phyloP scores from a whole-genome alignment of 805 yeast genomes.

The Teunomyces atbi region DNA sequence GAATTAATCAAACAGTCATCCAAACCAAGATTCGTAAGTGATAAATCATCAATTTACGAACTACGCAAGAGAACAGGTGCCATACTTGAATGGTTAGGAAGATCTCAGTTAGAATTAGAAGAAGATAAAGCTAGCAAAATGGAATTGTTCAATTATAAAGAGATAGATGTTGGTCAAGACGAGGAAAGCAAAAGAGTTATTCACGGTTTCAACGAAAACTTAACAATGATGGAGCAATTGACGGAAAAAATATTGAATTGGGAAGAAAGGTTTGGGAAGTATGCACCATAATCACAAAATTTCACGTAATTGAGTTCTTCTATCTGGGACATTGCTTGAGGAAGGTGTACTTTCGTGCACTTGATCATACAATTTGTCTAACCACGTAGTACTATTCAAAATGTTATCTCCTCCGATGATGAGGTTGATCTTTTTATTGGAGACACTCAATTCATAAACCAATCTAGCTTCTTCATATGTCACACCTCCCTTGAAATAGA shows the following conservation, averaged over 20 bases:
- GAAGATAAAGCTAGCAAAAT: slow-evolving; percentile 64
- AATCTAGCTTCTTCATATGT: slow-evolving; percentile 91
- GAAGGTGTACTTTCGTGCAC: slow-evolving; percentile 22
- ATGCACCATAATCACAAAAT: slow-evolving; percentile 35
- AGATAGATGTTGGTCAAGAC: slow-evolving; percentile 11
- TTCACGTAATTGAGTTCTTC: slow-evolving; percentile 40
- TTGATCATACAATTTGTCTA: slow-evolving; percentile 30
- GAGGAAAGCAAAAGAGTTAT: slow-evolving; percentile 30
- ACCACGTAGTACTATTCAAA: slow-evolving; percentile 35
- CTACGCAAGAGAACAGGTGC: slow-evolving; percentile 87
- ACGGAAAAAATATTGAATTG: slow-evolving; percentile 70
- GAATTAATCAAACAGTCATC: slow-evolving; percentile 67
- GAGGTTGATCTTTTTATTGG: slow-evolving; percentile 57
- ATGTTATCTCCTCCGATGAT: slow-evolving; percentile 70
- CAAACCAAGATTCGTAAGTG: slow-evolving; percentile 80
- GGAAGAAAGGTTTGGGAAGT: slow-evolving; percentile 72
- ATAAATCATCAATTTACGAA: slow-evolving; percentile 71
- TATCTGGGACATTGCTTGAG: slow-evolving; percentile 28
- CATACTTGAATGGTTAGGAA: slow-evolving; percentile 83
- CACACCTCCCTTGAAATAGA: slow-evolving; percentile 81
- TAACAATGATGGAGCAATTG: slow-evolving; percentile 65
- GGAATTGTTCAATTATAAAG: slow-evolving; percentile 45
- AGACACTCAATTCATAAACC: slow-evolving; percentile 64
- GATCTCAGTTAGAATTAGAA: slow-evolving; percentile 81
- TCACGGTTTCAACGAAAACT: slow-evolving; percentile 55